Evolutionary conservation across 208 protist genomes (phyloP).

Genomic region (Leishmania martiniquensis): DNA sequence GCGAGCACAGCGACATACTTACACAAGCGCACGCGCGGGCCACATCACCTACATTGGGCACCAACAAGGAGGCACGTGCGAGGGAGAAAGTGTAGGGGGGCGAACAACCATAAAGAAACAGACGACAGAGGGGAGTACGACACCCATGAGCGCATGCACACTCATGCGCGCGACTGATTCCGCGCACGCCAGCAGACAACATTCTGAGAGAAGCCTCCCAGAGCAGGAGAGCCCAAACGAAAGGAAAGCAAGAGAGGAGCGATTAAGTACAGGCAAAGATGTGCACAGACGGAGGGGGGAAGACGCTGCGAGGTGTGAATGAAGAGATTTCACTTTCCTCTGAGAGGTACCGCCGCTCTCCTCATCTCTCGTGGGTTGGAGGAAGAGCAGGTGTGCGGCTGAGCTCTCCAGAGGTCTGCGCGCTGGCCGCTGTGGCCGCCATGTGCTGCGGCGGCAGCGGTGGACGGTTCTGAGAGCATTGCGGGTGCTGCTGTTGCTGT

Average conservation of each 20-base stretch:
- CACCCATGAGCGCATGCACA: no score
- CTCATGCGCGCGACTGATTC: background rate
- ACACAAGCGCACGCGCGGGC: background rate
- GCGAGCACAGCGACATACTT: background rate
- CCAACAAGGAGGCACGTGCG: background rate
- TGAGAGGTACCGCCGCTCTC: background rate
- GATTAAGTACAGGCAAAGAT: background rate
- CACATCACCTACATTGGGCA: background rate
- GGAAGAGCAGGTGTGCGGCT: background rate
- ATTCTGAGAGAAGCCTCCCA: background rate
- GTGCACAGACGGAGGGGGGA: background rate
- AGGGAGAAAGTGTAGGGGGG: background rate
- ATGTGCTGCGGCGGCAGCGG: background rate
- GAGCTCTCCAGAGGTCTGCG: background rate
- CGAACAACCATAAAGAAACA: background rate
- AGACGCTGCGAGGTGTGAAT: background rate
- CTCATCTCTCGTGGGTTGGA: no score
- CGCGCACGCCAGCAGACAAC: background rate
- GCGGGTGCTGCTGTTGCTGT: conserved; percentile 7
- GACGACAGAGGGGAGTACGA: background rate
- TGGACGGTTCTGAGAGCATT: background rate
- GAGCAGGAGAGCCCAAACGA: background rate
- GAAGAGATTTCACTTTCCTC: background rate
- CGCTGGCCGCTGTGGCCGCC: background rate
- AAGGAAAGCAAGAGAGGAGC: background rate